Evolutionary conservation across 768 basidiomycete species (phyloP), one percentile per base, ranked within the genome.

Genomic region (Mycena haematopus): DNA sequence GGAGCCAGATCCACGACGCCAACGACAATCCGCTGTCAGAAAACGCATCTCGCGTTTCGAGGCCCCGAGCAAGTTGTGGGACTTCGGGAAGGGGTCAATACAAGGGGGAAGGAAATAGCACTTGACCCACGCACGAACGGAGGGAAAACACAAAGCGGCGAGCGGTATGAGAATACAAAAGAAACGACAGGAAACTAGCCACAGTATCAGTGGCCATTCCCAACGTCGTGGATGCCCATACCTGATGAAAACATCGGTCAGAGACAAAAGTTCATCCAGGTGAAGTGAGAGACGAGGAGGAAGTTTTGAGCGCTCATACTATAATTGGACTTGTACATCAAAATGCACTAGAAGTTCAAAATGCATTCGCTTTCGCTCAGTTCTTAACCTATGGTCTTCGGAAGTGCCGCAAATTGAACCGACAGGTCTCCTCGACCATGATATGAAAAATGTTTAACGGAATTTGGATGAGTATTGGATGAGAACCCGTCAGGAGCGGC

Each of bases 1-100:
- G 58, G 8, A 57, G 50, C 66, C 66, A 67, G n/a, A 67, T 67
- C 66, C 66, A 67, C 33, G 47, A 56, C 15, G 66, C 66, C 3
- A 13, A 24, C 5, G 58, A 14, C 6, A 67, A 46, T 25, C 47
- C 58, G 19, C 27, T 67, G 53, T 58, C 45, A 17, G 50, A 38
- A 31, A 67, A 50, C 1, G 62, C 58, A 22, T 65, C 63, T 2
- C 62, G 51, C 40, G 40, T 62, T 46, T 27, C 36, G 5, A 49
- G 9, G 10, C 0, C 22, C 56, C 46, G 45, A 42, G 27, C 3
- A 22, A 21, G 13, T 21, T 33, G 42, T 42, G 42, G 3, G n/a
- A 42, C 42, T 42, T 42, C 7, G 21, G 3, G n/a, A 42, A 8
- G n/a, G 7, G 7, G 42, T 42, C 42, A 42, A n/a, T 21, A 21